phyloP scores from a whole-genome alignment of 176 grass and related monocot species.

The Carex kokanica region DNA sequence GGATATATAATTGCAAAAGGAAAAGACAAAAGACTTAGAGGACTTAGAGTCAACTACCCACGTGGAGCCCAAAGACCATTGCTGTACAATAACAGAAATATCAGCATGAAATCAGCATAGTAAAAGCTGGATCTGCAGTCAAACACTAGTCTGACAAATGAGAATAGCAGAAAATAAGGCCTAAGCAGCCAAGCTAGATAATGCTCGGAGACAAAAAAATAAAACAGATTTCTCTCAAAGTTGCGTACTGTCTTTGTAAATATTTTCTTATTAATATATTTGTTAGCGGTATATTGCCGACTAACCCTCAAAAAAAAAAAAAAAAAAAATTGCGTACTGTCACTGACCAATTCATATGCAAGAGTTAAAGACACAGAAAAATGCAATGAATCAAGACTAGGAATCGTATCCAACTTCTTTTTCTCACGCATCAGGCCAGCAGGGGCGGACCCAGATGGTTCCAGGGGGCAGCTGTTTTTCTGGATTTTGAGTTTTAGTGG shows the following conservation, averaged over 20 bases:
- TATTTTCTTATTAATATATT: too few species aligned
- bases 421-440: too few species aligned
- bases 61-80: background rate
- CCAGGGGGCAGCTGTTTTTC: too few species aligned
- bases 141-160: background rate
- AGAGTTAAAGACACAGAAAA: background rate
- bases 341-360: background rate
- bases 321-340: background rate
- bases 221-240: background rate
- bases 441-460: too few species aligned
- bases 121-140: background rate
- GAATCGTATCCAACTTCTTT: too few species aligned
- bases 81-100: background rate
- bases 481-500: too few species aligned
- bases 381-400: background rate
- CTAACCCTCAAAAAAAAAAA: too few species aligned
- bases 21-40: background rate
- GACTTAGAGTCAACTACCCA: background rate
- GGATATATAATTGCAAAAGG: background rate
- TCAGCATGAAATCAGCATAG: background rate
- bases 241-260: background rate
- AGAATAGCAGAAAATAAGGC: background rate
- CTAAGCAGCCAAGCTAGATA: background rate
- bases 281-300: too few species aligned
- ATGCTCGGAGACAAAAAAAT: background rate